Evolutionary conservation across 768 basidiomycete genomes (phyloP).

Genomic region (Fomitopsis pulvina): DNA sequence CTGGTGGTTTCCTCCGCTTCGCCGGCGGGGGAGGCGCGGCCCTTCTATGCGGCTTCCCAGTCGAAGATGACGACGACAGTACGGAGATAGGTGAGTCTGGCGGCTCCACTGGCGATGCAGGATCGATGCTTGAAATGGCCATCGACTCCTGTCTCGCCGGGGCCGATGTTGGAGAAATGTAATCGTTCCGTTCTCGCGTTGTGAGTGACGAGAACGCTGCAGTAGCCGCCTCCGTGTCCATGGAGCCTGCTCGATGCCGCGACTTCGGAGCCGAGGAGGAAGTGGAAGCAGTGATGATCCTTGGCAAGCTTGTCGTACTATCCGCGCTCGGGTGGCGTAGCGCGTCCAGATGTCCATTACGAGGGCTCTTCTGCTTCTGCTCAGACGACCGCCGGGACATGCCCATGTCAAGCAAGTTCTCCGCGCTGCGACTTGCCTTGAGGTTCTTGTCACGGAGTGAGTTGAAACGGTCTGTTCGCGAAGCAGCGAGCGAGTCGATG

Average conservation of each 20-base stretch:
- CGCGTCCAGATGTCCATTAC: constrained; percentile 14
- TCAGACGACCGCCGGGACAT: constrained; percentile 27
- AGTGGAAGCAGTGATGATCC: constrained; percentile 13
- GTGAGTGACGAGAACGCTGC: constrained; percentile 6
- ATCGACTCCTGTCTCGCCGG: constrained; percentile 9
- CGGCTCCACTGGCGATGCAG: constrained; percentile 11
- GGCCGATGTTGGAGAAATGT: constrained; percentile 3
- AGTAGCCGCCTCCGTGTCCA: constrained; percentile 12
- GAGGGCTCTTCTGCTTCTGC: constrained; percentile 34
- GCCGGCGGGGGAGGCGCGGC: constrained; percentile 63
- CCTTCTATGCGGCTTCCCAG: constrained; percentile 20
- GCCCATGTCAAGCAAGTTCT: constrained; percentile 39
- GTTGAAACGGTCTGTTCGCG: constrained; percentile 26
- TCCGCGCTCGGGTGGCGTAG: constrained; percentile 23
- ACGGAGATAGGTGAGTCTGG: constrained; percentile 10
- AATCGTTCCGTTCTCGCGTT: not conserved
- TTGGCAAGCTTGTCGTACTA: constrained; percentile 24
- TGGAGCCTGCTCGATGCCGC: constrained; percentile 14
- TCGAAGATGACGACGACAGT: constrained; percentile 8
- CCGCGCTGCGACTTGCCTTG: constrained; percentile 63
- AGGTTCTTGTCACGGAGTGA: constrained; percentile 30
- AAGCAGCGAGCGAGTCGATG: constrained; percentile 11
- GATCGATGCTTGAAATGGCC: constrained; percentile 11
- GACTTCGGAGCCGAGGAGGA: constrained; percentile 1
- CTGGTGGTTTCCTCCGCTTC: constrained; percentile 66